phyloP scores from a whole-genome alignment of 352 stramenopile species.

The Globisporangium lucens region DNA sequence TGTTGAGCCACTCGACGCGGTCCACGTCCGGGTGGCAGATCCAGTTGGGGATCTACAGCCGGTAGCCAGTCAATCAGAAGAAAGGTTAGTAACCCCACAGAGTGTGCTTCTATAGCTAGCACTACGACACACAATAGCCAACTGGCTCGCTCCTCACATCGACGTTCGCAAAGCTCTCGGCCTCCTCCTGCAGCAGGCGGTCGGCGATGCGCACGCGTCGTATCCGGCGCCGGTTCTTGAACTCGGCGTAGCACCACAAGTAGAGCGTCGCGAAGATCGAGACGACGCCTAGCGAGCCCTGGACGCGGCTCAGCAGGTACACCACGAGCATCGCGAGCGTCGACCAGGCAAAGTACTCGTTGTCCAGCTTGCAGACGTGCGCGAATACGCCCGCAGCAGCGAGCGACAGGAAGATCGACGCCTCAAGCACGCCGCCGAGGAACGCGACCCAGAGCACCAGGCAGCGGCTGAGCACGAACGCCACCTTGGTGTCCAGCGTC shows the following conservation, averaged over 20 bases:
- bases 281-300: slow-evolving; percentile 44
- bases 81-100: not conserved
- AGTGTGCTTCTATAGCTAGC: too few relatives aligned
- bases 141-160: slow-evolving; percentile 15
- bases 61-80: not conserved
- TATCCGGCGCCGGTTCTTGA: slow-evolving; percentile 32
- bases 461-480: slow-evolving; percentile 20
- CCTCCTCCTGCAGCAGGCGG: slow-evolving; percentile 23
- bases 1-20: slow-evolving; percentile 78
- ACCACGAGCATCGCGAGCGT: slow-evolving; percentile 31
- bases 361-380: slow-evolving; percentile 26
- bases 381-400: slow-evolving; percentile 40
- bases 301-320: slow-evolving; percentile 31
- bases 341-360: slow-evolving; percentile 29
- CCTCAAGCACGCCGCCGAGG: slow-evolving; percentile 25
- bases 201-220: slow-evolving; percentile 23
- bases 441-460: slow-evolving; percentile 33
- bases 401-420: slow-evolving; percentile 64
- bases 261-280: slow-evolving; percentile 38
- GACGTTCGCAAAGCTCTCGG: slow-evolving; percentile 28
- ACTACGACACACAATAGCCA: too few relatives aligned
- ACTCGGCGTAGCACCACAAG: slow-evolving; percentile 56
- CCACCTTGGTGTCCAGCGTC: slow-evolving; percentile 18
- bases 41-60: slow-evolving; percentile 45
- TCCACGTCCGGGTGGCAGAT: slow-evolving; percentile 61